Conservation (phyloP, 2,329 filamentous ascomycete species). For the Aspergillus ustus region DNA sequence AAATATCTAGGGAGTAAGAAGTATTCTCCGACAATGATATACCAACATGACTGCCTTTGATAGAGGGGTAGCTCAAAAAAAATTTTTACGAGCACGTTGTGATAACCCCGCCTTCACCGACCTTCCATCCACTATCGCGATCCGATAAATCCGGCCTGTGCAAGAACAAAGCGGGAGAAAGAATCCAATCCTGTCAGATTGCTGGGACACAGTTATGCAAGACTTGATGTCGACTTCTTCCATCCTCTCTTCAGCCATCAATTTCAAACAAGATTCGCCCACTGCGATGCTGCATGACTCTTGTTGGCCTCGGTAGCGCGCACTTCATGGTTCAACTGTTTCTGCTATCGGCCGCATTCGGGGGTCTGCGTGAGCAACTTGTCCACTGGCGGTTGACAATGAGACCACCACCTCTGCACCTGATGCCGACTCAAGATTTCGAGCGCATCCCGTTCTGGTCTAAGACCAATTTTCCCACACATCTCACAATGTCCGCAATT, state of each 20-base stretch:
- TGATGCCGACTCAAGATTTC: not conserved
- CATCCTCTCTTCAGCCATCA: not conserved
- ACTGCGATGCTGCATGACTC: not conserved
- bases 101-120: conserved; percentile 12
- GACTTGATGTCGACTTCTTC: not conserved
- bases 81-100: conserved; percentile 10
- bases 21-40: conserved; percentile 9
- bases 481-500: not conserved
- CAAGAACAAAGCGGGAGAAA: conserved; percentile 4
- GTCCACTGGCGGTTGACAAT: not conserved
- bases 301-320: not conserved
- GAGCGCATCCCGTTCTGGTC: not conserved
- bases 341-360: not conserved
- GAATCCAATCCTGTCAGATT: conserved; percentile 4
- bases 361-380: not conserved
- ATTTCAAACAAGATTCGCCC: not conserved
- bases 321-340: not conserved
- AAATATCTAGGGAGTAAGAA: not conserved
- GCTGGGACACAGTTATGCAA: conserved; percentile 7
- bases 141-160: conserved; percentile 14
- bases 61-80: not conserved
- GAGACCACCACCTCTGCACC: not conserved
- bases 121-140: conserved; percentile 13
- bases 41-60: not conserved
- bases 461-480: not conserved